Base-by-base conservation (phyloP, 768 basidiomycete genomes). In the Suillus plorans region DNA sequence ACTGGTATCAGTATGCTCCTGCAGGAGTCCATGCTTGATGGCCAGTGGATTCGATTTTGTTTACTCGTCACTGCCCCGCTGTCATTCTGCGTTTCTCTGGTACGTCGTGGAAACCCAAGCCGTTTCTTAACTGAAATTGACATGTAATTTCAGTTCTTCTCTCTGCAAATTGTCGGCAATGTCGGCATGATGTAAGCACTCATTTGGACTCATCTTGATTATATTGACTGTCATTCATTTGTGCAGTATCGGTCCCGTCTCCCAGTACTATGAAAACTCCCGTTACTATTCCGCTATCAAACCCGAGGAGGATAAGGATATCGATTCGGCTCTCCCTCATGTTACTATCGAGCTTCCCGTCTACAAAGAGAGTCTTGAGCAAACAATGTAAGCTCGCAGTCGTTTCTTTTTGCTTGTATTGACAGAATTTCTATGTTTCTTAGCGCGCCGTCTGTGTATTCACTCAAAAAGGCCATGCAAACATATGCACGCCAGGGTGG, bases 401-500 rank as follows among this genome's bases (percentile, higher is more conserved):
- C 25, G 6, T 18, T 36, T 12, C n/a, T 16, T 37, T 7, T 7
- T n/a, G 8, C 12, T 25, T 55, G 50, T 25, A 25, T 47, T 18
- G 44, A 55, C 20, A 5, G 2, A 28, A 20, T 45, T 56, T 25
- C 65, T 18, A 14, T 47, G 2, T 18, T 28, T 53, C 16, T 52
- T 53, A 89, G 89, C 62, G 77, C 84, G 0, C 91, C 91, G 0
- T 89, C 88, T 6, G 87, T 95, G 59, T 82, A 86, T 61, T 88
- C 86, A 0, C 72, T 94, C 67, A 93, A 93, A 73, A 86, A 86
- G 74, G 92, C 92, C 0, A 92, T 93, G 86, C 90, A 91, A 76
- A 92, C 91, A 1, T 92, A 94, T 72, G 91, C 92, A 1, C 82
- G 92, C 1, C 93, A 95, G 72, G 92, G 93, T 63, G 92, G 92